Base-by-base conservation (phyloP, 1,139 yeast species). In the Suhomyces coccinellae region DNA sequence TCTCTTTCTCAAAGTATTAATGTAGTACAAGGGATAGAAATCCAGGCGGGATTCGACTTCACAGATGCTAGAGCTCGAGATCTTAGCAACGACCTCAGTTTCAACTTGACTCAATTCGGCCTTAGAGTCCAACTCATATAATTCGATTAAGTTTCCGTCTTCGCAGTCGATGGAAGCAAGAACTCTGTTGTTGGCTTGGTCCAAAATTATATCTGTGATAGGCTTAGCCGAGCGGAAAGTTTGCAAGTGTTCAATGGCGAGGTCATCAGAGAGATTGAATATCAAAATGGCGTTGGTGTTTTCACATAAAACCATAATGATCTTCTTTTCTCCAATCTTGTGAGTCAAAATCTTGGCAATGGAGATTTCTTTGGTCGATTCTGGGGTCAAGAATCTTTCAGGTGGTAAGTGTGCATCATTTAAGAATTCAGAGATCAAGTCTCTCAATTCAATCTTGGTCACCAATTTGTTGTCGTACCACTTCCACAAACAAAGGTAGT, bases 401-500 rank as follows among this genome's bases (percentile, higher is more conserved):
- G 91, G 85, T 1, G 91, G 86, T 40, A 80, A 65, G 56, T 87
- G 93, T 30, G 70, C 71, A 15, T 80, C 83, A 30, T 66, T 74
- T 50, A 83, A 69, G 50, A 69, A 78, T 30, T 80, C 75, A 40
- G 68, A 67, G 3, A 83, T 67, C n/a, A 71, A 48, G 0, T 72
- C 70, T 38, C 78, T 67, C 34, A 87, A 67, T 35, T 79, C 73
- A 37, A 84, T 65, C 48, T 75, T 74, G 32, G 73, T 69, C 7
- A 83, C 52, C 39, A 79, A 63, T 49, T 75, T 64, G 36, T 74
- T 75, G 9, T 65, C 60, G 44, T 65, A 63, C 95, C 95, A 91
- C 52, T 87, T 75, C 97, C 98, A 93, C 26, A 83, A 63, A 49
- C 79, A 75, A n/a, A 93, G 61, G 53, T 65, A 81, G 47, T 81